Evolutionary conservation across 352 stramenopile species (phyloP), one percentile per base, ranked within the genome.

Genomic region (Phytophthora hibernalis): DNA sequence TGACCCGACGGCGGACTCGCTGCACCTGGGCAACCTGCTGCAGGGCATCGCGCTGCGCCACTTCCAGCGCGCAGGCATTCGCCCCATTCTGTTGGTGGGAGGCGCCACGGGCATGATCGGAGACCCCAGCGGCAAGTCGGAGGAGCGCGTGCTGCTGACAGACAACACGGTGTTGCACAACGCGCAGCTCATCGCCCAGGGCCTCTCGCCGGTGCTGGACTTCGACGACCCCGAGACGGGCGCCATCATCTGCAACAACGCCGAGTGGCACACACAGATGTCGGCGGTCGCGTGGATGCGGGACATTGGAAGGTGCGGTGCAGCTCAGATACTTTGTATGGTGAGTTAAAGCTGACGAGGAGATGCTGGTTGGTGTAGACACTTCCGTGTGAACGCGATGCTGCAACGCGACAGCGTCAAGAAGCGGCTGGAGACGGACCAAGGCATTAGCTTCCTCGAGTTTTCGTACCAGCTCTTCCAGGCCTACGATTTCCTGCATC

Each of bases 401-500:
- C 77, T 99, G 47, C 85, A 85, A 42, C 97, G 98, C 61, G 98
- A 99, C 62, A 99, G 94, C 54, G 98, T 99, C 11, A 98, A 98
- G 73, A 93, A 98, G 77, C 89, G 98, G 15, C 82, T 99, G 26
- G 80, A 92, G 43, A 90, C 92, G 35, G 97, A 99, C 67, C 91
- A 97, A 24, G 93, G 93, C 45, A 95, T 99, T 75, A 98, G 89
- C 61, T 99, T 99, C 80, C 91, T 99, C 56, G 98, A 99, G 86
- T 99, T 99, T 69, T 99, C 98, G 66, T 99, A 99, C 83, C 98
- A 99, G 86, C 93, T 99, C 64, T 95, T 99, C 61, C 98, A 99
- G 80, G 97, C 98, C 8, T 99, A 99, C 69, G 98, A 99, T 73
- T 99, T 99, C 77, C 70, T 99, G 55, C 95, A 99, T 69, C 75